A percentile compares a stretch with the other conserved stretches of the same genome.
phyloP scores from a whole-genome alignment of 305 asterid species.

The Withania somnifera region DNA sequence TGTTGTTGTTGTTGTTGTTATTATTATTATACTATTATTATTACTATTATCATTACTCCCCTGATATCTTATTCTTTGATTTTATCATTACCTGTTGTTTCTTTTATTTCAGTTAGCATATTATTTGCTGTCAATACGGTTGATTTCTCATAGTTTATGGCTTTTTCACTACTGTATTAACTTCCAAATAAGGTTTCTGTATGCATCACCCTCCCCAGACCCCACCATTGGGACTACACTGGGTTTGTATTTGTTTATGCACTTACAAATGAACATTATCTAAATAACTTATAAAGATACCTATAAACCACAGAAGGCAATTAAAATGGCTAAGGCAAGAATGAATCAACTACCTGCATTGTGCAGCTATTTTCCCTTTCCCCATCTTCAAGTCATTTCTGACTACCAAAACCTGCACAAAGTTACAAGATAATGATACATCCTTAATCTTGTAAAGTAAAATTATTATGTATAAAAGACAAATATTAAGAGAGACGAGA shows the following conservation, averaged over 20 bases:
- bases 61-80: neutral
- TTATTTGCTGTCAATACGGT: neutral
- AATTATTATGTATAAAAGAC: neutral
- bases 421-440: slow-evolving; percentile 5
- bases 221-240: neutral
- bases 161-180: neutral
- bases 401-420: slow-evolving; percentile 83
- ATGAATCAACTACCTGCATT: slow-evolving; percentile 59
- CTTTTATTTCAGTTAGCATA: neutral
- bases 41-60: neutral
- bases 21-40: neutral
- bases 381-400: slow-evolving; percentile 99
- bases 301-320: neutral
- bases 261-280: neutral
- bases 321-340: neutral
- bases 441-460: neutral
- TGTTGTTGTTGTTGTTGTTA: too few relatives aligned
- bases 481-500: neutral
- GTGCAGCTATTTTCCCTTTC: slow-evolving; percentile 98
- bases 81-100: neutral
- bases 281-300: neutral
- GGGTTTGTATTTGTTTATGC: neutral
- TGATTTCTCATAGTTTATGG: neutral
- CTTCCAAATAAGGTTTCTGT: neutral
- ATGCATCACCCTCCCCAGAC: neutral